Evolutionary conservation across 176 grass and related monocot species (phyloP), one percentile per base, ranked within the genome.

Genomic region (Aegilops tauschii): DNA sequence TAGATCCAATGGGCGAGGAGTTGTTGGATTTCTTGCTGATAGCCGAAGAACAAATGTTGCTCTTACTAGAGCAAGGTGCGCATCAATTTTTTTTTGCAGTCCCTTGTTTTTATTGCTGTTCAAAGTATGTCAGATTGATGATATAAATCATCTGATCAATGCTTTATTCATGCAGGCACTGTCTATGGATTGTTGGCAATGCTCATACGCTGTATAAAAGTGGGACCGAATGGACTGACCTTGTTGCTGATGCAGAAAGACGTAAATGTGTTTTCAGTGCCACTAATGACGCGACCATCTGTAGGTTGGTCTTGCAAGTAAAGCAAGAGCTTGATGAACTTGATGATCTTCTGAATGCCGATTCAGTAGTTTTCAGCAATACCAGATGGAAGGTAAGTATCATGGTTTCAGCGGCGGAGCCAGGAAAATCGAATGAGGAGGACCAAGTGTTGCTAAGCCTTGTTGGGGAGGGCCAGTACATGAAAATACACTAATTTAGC

Each of bases 11-110:
- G 36, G 2, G 3, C 79, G 58, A 65, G 92, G 92, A 28, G 59
- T 1, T 89, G 81, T 94, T 84, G 92, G 88, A 23, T 97, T 97
- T 91, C 84, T 94, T 59, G 29, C 54, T 34, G 87, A 97, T 86
- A 80, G 58, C 21, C 92, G 86, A 83, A 89, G 95, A 71, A 88
- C 88, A 73, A 97, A 91, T 91, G 95, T 97, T 84, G 88, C 92
- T 44, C 77, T 95, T 80, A 97, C 95, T 67, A 97, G 95, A 88
- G 95, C 92, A 85, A 94, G 90, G 92, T 95, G 61, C n/a, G 59
- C 39, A 75, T 87, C 32, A 61, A 52, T 52, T 31, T 6, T 2
- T 13, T 42, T 64, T 25, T 28, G 10, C 23, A 9, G 9, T 23
- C 61, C 9, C 25, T 64, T 80, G 35, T 40, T 32, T 63, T 54